Percentiles rank a stretch among this genome's conserved stretches.
Evolutionary conservation across 345 rosid species (phyloP).

Genomic region (Viola odorata): DNA sequence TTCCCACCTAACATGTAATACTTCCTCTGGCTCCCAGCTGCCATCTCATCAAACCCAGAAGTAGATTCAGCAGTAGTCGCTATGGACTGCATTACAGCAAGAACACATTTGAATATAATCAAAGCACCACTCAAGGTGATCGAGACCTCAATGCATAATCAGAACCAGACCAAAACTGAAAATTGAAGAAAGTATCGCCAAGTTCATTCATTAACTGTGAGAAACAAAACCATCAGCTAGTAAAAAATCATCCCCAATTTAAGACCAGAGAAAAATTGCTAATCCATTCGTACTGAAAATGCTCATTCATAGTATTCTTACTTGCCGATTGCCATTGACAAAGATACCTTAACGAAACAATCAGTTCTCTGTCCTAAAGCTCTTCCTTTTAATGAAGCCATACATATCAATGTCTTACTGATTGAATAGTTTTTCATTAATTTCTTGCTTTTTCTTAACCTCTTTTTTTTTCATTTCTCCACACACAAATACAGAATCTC

Average conservation of each 20-base stretch:
- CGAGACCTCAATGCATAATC: neutral
- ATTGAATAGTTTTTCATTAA: too few relatives aligned
- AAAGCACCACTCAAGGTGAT: neutral
- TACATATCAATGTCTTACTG: too few relatives aligned
- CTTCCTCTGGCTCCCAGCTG: conserved; percentile 69
- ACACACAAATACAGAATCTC: neutral
- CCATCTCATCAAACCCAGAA: conserved; percentile 86
- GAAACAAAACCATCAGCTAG: neutral
- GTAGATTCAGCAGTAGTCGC: conserved; percentile 61
- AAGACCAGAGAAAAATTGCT: too few relatives aligned
- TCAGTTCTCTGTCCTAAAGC: too few relatives aligned
- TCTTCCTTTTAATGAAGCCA: too few relatives aligned
- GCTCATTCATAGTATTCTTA: too few relatives aligned
- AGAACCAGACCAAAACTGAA: neutral
- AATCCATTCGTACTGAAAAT: too few relatives aligned
- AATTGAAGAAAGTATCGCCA: neutral
- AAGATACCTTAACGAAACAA: too few relatives aligned
- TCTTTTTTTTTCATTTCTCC: neutral
- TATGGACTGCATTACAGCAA: conserved; percentile 59
- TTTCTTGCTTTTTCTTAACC: neutral
- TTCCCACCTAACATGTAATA: conserved; percentile 97
- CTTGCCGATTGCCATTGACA: too few relatives aligned
- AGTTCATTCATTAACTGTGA: neutral
- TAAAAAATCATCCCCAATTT: neutral
- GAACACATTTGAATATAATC: neutral